Evolutionary conservation across 768 basidiomycete genomes (phyloP).

Genomic region (Boletus subparvulus): DNA sequence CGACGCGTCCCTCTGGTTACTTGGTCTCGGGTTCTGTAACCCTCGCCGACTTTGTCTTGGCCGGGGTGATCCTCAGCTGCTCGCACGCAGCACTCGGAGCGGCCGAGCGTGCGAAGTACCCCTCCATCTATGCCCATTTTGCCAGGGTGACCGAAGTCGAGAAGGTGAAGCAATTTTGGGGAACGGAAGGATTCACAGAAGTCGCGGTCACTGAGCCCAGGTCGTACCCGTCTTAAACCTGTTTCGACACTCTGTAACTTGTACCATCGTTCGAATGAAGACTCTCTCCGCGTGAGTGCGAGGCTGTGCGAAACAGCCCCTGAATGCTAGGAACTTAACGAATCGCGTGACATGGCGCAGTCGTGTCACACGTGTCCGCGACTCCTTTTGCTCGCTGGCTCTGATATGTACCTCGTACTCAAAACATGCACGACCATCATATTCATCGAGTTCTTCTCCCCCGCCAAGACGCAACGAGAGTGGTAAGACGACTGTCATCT

Average conservation of each 20-base stretch:
- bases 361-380: background rate
- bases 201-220: background rate
- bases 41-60: conserved; percentile 21
- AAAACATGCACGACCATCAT: no score
- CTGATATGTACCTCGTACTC: no score
- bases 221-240: background rate
- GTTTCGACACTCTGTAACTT: background rate
- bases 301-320: background rate
- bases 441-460: no score
- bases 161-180: conserved; percentile 9
- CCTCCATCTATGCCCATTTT: conserved; percentile 11
- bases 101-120: conserved; percentile 13
- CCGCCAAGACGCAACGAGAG: no score
- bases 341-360: background rate
- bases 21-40: conserved; percentile 15
- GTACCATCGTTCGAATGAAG: background rate
- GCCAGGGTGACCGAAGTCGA: conserved; percentile 18
- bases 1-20: conserved; percentile 9
- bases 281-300: no score
- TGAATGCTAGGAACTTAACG: background rate
- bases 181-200: conserved; percentile 8
- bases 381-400: no score
- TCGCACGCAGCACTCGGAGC: conserved; percentile 2
- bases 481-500: no score
- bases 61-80: background rate